Percentiles rank a stretch among this genome's conserved stretches.
These are phyloP conservation scores for Hevea brasiliensis DNA, from an alignment of 345 rosid genomes.

Conservation along the genomic window DNA sequence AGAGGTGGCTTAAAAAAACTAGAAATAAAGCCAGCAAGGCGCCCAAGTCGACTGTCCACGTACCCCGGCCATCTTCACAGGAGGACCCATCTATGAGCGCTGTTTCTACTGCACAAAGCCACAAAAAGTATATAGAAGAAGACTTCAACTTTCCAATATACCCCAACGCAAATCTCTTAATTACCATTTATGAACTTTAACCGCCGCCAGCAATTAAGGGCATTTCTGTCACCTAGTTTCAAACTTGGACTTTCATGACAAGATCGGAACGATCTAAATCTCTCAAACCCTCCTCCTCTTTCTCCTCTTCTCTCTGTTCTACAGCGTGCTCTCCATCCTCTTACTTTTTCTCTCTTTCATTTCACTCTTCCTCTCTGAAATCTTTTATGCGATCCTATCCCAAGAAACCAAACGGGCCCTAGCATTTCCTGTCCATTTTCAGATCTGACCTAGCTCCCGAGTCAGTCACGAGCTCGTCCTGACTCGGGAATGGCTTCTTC, in stretches of 20 bases:
- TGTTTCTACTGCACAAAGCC: no score
- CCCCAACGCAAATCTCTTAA: no score
- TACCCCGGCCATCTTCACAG: no score
- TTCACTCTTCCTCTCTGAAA: background rate
- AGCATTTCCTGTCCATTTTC: constrained; percentile 16
- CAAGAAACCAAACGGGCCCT: constrained; percentile 1
- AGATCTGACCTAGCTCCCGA: constrained; percentile 44
- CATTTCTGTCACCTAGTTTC: constrained; percentile 23
- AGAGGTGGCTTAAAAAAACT: no score
- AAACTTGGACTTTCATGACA: constrained; percentile 22
- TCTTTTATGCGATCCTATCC: constrained; percentile 13
- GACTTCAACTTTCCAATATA: no score
- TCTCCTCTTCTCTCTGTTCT: background rate
- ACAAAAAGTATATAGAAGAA: no score
- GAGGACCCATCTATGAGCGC: no score
- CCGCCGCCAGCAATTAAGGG: constrained; percentile 6
- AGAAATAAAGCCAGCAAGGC: no score
- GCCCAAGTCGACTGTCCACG: no score
- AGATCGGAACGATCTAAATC: constrained; percentile 46
- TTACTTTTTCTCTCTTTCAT: background rate
- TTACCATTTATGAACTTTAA: no score
- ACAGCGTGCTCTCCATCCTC: background rate
- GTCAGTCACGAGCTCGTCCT: constrained; percentile 30
- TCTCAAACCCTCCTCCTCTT: constrained; percentile 22
- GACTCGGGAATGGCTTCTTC: constrained; percentile 97